Evolutionary conservation across 345 rosid genomes (phyloP).

Genomic region (Turritis glabra): DNA sequence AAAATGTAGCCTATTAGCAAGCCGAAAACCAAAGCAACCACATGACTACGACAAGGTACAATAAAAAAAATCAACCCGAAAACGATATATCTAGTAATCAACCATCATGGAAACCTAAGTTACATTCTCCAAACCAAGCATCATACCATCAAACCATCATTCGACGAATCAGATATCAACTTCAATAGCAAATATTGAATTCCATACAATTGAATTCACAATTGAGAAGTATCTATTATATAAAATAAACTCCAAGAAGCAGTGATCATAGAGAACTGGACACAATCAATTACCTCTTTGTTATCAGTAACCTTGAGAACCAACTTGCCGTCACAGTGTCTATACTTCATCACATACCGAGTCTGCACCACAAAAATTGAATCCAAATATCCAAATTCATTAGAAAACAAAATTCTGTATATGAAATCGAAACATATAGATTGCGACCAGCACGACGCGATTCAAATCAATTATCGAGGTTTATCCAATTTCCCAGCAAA

Average conservation of each 20-base stretch:
- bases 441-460: background rate
- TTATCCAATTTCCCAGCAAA: background rate
- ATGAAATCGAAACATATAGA: background rate
- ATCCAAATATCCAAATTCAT: conserved; percentile 11
- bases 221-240: background rate
- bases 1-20: background rate
- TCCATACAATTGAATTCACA: background rate
- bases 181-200: background rate
- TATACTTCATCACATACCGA: conserved; percentile 85
- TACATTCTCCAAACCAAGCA: conserved; percentile 9
- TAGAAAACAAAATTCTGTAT: background rate
- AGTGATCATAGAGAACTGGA: background rate
- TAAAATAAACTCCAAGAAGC: background rate
- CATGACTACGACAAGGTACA: background rate
- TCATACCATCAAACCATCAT: conserved; percentile 13
- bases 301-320: conserved; percentile 98
- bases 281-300: conserved; percentile 60
- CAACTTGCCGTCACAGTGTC: conserved; percentile 93
- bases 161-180: background rate
- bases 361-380: conserved; percentile 51
- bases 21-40: background rate
- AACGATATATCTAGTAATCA: conserved; percentile 5
- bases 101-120: background rate
- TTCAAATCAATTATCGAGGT: background rate
- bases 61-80: background rate